A percentile compares a stretch with the other conserved stretches of the same genome.
These are phyloP conservation scores for Crepidotus variabilis DNA, from an alignment of 768 basidiomycete species.

Conservation along the genomic window DNA sequence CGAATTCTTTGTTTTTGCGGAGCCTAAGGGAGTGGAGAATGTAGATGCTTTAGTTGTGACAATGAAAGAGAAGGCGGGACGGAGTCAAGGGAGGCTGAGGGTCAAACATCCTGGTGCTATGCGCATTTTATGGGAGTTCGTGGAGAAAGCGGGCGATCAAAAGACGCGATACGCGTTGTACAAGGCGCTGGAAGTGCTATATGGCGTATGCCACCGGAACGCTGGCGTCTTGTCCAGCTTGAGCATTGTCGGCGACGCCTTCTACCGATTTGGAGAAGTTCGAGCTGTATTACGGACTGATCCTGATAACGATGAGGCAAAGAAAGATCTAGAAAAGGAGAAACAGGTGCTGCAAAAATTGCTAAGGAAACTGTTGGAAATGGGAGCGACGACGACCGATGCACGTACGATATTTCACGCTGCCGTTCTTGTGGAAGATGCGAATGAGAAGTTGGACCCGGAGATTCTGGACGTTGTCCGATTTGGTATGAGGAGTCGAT, in stretches of 20 bases:
- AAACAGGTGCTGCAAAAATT: conserved; percentile 58
- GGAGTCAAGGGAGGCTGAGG: conserved; percentile 29
- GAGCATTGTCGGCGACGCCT: conserved; percentile 50
- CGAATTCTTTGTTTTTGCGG: conserved; percentile 50
- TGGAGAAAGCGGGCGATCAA: conserved; percentile 26
- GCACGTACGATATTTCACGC: conserved; percentile 62
- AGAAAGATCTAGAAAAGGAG: conserved; percentile 39
- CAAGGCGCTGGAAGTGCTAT: conserved; percentile 62
- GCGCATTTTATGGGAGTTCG: conserved; percentile 51
- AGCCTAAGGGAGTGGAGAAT: conserved; percentile 27
- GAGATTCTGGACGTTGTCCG: conserved; percentile 72
- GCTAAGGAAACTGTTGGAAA: conserved; percentile 65
- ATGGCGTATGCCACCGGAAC: conserved; percentile 62
- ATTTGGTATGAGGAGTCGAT: conserved; percentile 66
- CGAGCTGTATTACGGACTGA: conserved; percentile 1
- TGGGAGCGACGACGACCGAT: conserved; percentile 66
- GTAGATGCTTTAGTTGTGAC: conserved; percentile 36
- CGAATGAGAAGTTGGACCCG: conserved; percentile 48
- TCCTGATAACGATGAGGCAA: conserved; percentile 3
- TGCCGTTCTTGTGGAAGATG: conserved; percentile 40
- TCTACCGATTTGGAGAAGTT: conserved; percentile 36
- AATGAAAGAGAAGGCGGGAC: conserved; percentile 26
- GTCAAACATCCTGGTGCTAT: conserved; percentile 63
- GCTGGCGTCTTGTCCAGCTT: conserved; percentile 61
- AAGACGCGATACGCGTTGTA: conserved; percentile 44